Evolutionary conservation across 768 basidiomycete genomes (phyloP).

Genomic region (Mrakia gelida): DNA sequence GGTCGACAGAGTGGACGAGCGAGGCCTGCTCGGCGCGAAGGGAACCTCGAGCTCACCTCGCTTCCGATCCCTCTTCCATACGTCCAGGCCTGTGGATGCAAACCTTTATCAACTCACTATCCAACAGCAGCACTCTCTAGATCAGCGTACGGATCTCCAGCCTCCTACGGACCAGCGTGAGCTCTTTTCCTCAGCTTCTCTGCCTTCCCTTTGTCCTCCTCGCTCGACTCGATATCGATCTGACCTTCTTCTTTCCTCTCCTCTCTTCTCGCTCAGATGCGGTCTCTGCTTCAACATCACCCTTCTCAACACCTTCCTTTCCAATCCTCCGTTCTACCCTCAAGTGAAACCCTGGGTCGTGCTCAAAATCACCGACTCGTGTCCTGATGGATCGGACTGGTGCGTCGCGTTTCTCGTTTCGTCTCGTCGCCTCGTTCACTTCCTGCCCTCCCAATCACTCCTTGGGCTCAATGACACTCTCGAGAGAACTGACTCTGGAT

Average conservation of each 20-base stretch:
- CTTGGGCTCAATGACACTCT: neutral
- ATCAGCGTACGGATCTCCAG: neutral
- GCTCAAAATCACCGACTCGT: conserved; percentile 75
- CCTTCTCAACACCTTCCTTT: conserved; percentile 62
- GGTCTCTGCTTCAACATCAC: conserved; percentile 76
- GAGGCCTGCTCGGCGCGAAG: too few species aligned
- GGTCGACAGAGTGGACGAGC: too few species aligned
- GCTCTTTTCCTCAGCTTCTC: neutral
- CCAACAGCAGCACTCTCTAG: neutral
- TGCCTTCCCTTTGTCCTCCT: neutral
- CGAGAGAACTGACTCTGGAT: neutral
- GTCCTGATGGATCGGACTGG: conserved; percentile 62
- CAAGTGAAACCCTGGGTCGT: conserved; percentile 23
- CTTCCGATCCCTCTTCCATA: neutral
- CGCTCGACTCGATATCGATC: neutral
- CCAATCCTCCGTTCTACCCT: conserved; percentile 67
- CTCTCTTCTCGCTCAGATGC: conserved; percentile 44
- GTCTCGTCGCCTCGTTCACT: neutral
- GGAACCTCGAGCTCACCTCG: neutral
- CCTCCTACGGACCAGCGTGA: neutral
- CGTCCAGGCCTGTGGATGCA: conserved; percentile 4
- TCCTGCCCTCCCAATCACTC: neutral
- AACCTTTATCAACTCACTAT: neutral
- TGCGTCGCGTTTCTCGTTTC: neutral
- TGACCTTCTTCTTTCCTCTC: neutral